Conservation (phyloP, 2,329 filamentous ascomycete species). For the Colletotrichum noveboracense region DNA sequence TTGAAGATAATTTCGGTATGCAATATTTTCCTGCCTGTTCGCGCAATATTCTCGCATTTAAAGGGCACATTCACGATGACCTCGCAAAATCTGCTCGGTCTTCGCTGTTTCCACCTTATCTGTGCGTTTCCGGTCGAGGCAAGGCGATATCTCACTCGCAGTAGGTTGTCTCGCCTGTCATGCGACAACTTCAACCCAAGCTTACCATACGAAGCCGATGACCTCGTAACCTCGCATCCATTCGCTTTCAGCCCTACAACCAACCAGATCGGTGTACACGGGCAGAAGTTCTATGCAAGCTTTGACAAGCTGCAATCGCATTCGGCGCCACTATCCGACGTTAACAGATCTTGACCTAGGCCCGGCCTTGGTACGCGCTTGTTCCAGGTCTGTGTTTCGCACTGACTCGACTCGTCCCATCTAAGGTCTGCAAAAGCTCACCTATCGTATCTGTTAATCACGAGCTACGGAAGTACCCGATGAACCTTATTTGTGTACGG, state of each 20-base stretch:
- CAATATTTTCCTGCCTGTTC: accelerated
- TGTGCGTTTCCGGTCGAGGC: neutral
- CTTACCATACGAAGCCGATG: neutral
- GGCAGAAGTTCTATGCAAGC: neutral
- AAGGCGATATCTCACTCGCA: neutral
- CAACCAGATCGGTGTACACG: neutral
- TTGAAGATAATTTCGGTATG: neutral
- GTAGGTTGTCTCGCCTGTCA: neutral
- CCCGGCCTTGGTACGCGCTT: neutral
- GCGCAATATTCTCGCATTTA: neutral
- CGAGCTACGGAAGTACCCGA: neutral
- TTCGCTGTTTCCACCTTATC: neutral
- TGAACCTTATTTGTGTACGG: neutral
- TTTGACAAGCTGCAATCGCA: neutral
- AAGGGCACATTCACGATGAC: neutral
- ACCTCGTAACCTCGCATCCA: neutral
- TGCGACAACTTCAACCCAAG: neutral
- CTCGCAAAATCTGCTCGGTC: neutral
- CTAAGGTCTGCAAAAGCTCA: neutral
- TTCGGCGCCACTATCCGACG: neutral
- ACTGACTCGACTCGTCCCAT: neutral
- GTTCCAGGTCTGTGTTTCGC: neutral
- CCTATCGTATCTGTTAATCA: neutral
- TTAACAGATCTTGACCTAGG: neutral
- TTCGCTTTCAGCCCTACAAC: neutral